Evolutionary conservation across 768 basidiomycete genomes (phyloP), one percentile per base, ranked within the genome.

Genomic region (Termitomyces sp.): DNA sequence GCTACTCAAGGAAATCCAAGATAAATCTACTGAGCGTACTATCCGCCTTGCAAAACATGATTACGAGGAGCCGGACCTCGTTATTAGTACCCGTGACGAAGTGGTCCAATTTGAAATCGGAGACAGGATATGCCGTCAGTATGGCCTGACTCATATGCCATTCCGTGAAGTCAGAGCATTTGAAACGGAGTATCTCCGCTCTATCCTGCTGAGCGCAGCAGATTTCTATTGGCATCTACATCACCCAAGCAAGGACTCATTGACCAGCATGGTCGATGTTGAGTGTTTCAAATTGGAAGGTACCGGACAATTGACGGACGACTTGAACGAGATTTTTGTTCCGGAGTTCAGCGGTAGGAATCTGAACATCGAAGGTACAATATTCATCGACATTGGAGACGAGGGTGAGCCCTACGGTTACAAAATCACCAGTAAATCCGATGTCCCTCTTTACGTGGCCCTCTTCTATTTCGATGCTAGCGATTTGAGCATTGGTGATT

Each of bases 401-500:
- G 28, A 41, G 15, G 7, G 1, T 3, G 33, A 42, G 7, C 24
- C 39, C 4, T 56, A 56, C 20, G 55, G 48, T 12, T 56, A 49
- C 39, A 39, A 15, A 3, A 31, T 56, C 18, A 50, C 5, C 13
- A 56, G 41, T 26, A 16, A 9, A 4, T 31, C 34, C 4, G 4
- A 26, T 1, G 29, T 8, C 1, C 47, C 37, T 29, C 55, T 56
- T 26, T 56, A 50, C 42, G 55, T 26, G 4, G 55, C 55, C 15
- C 37, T 56, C 22, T 44, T 56, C 41, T 56, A 56, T n/a, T 56
- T 56, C 16, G 55, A 42, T 24, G 26, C 28, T 13, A 44, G 42
- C 12, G 42, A 44, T 22, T 44, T 44, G 20, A 44, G 42, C 42
- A 56, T 56, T 16, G 47, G 55, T 56, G 20, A 47, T 5, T 55